Evolutionary conservation across 352 stramenopile genomes (phyloP).

Genomic region (Phytophthora palmivora): DNA sequence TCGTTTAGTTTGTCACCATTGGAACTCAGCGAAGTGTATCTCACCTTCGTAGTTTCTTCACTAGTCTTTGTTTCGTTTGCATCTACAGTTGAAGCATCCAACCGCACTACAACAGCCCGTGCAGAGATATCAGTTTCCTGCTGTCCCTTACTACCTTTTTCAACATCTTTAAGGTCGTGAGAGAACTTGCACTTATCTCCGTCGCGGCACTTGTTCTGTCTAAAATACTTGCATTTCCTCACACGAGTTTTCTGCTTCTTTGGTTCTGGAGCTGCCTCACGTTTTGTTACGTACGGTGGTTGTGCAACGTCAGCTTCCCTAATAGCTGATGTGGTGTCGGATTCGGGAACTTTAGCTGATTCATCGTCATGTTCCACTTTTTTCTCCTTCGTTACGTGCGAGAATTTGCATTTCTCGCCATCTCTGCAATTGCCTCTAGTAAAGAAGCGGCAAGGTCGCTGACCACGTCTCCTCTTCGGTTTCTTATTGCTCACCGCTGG

Average conservation of each 20-base stretch:
- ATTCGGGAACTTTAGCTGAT: slow-evolving; percentile 1
- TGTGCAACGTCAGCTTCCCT: slow-evolving; percentile 26
- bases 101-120: slow-evolving; percentile 28
- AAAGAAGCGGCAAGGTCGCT: slow-evolving; percentile 57
- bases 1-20: background rate
- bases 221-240: slow-evolving; percentile 63
- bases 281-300: slow-evolving; percentile 6
- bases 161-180: slow-evolving; percentile 39
- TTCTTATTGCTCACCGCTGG: slow-evolving; percentile 21
- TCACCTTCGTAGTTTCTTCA: background rate
- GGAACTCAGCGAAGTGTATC: background rate
- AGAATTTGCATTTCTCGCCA: slow-evolving; percentile 60
- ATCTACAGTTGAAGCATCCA: slow-evolving; percentile 15
- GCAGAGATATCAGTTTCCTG: background rate
- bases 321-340: slow-evolving; percentile 12
- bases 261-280: background rate
- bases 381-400: slow-evolving; percentile 37
- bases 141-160: background rate
- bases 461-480: slow-evolving; percentile 25
- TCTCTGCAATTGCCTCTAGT: slow-evolving; percentile 62
- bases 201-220: slow-evolving; percentile 51
- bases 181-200: slow-evolving; percentile 75
- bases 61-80: background rate
- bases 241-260: slow-evolving; percentile 36
- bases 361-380: slow-evolving; percentile 19